Base-by-base conservation (phyloP, 495 filamentous ascomycete species). In the Rhizodiscina lignyota region DNA sequence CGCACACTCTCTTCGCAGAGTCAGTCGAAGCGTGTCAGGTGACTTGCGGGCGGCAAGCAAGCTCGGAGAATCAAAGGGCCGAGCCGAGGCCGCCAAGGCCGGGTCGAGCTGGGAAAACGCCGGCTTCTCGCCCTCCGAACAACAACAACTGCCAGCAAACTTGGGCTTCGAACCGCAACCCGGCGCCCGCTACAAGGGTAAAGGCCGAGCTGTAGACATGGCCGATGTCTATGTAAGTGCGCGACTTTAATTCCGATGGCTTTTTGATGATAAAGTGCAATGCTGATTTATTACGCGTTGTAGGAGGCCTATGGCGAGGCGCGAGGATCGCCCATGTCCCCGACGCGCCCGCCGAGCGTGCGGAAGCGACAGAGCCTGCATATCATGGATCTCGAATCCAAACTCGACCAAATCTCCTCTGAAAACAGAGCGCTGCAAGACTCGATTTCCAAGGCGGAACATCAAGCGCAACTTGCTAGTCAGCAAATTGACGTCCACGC, bases 321-420 rank as follows among this genome's bases (percentile, higher is more conserved):
- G 58, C 83, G 72, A 50, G 81, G 75, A 45, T 91, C 83, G 50
- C 85, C 87, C 47, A 77, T 76, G 52, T 96, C 91, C 46, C 89
- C 89, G 34, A 92, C 84, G 45, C 80, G 91, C 55, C 87, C 87
- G 53, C 84, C 86, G 55, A 94, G 83, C 66, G 77, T 62, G 47
- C 84, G 86, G 41, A 83, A 83, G 51, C 79, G 84, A 42, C 89
- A 89, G 56, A 94, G 85, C 65, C 82, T 94, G 77, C 89, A 94
- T 59, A 74, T 96, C 34, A 67, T 91, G 30, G 85, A 96, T 37
- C 70, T 96, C 28, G 72, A 81, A 47, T 50, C 65, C 21, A 68
- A 66, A 48, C 66, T 93, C 43, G 83, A 91, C 42, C 78, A 83
- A 52, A 61, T 93, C 32, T 61, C 75, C 27, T 72, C 80, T 0